phyloP scores from a whole-genome alignment of 768 basidiomycete species.

The Tulasnella sp. region DNA sequence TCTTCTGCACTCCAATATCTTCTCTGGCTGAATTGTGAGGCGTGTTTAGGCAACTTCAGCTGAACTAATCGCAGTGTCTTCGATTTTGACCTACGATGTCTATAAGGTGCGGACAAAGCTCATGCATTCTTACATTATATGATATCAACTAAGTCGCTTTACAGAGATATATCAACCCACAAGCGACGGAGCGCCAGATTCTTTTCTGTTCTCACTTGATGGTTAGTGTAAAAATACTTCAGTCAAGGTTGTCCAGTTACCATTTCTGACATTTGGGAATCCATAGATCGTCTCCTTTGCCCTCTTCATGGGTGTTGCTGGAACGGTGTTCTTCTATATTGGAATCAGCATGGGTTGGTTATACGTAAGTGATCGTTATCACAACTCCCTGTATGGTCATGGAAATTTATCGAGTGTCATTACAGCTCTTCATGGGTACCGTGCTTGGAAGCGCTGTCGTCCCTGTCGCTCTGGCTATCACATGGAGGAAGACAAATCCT shows the following conservation, averaged over 20 bases:
- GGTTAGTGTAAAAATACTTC: constrained; percentile 29
- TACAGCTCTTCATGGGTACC: constrained; percentile 55
- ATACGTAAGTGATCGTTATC: constrained; percentile 46
- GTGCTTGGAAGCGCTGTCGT: constrained; percentile 77
- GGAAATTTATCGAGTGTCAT: background rate
- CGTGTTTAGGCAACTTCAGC: constrained; percentile 41
- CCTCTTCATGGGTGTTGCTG: constrained; percentile 70
- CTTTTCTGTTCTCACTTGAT: constrained; percentile 57
- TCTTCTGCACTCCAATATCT: constrained; percentile 16
- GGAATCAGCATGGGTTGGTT: constrained; percentile 92
- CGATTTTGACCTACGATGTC: constrained; percentile 72
- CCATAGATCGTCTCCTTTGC: constrained; percentile 56
- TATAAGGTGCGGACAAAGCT: constrained; percentile 45
- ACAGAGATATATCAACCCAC: constrained; percentile 69
- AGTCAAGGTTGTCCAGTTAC: no score
- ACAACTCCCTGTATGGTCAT: background rate
- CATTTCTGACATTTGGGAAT: background rate
- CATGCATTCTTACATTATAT: background rate
- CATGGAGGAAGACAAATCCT: constrained; percentile 80
- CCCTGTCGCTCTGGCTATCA: constrained; percentile 76
- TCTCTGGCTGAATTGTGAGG: background rate
- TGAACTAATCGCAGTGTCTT: constrained; percentile 85
- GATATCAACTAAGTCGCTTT: background rate
- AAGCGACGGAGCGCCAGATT: constrained; percentile 65
- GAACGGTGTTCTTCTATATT: constrained; percentile 79